Evolutionary conservation across 2,329 filamentous ascomycete genomes (phyloP), one percentile per base, ranked within the genome.

Genomic region (Aciculosporium take): DNA sequence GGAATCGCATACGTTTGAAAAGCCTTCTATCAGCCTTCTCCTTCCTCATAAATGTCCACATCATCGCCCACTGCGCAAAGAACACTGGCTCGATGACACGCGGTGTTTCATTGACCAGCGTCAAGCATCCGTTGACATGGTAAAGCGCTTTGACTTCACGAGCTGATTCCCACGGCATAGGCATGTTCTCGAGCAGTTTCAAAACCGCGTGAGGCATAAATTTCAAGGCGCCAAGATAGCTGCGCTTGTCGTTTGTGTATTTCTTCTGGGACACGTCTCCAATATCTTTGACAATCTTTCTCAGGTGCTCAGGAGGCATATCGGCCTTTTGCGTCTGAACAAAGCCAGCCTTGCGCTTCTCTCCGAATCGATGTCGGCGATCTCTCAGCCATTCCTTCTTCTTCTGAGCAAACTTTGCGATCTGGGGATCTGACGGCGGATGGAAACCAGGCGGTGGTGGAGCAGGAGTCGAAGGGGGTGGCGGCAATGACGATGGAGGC

Each of bases 221-320:
- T 66, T 98, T 98, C 48, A 98, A 66, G 27, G 93, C 91, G 48
- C 93, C 93, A 37, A 98, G 73, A 61, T 98, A 98, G 64, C 88
- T 95, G 51, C 91, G 78, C 72, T 98, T 98, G 68, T 98, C 91
- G 57, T 83, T 94, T 51, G 86, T 95, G 69, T 95, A 98, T 63
- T 95, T 96, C 69, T 95, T 96, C 64, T 98, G 93, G 41, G 89
- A 96, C 39, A 98, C 89, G 69, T 98, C 91, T 52, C 93, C 93
- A 58, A 98, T 98, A 62, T 98, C 91, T 61, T 84, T 87, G 45
- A 98, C 89, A 49, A 96, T 95, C 69, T 98, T 98, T 52, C 93
- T 85, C 59, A 98, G 59, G 74, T 98, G 91, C 69, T 96, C 91
- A 0, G 91, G 89, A 0, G 91, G 93, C 85, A 98, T 94, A 56